Evolutionary conservation across 192 early-diverging fungal genomes (phyloP).

Genomic region (Backusella parvicylindrica): DNA sequence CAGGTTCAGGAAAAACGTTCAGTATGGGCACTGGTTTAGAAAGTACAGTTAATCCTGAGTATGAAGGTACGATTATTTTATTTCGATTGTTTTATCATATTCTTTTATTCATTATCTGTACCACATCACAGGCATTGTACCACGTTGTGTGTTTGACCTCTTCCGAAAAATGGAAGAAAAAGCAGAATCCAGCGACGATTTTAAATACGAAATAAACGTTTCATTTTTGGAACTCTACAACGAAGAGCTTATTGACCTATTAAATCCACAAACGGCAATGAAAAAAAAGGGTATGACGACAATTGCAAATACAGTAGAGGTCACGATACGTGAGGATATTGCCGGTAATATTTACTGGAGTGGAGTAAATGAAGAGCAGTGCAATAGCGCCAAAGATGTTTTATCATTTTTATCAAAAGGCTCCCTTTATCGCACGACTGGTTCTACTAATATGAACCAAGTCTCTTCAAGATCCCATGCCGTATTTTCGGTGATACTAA

Average conservation of each 20-base stretch:
- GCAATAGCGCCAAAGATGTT: constrained; percentile 61
- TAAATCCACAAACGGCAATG: constrained; percentile 38
- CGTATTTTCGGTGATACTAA: constrained; percentile 87
- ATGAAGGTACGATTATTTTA: constrained; percentile 21
- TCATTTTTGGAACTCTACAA: constrained; percentile 96
- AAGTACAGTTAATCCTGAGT: constrained; percentile 5
- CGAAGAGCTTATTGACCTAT: constrained; percentile 92
- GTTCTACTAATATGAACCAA: constrained; percentile 94
- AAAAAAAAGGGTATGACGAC: constrained; percentile 15
- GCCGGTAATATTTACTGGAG: constrained; percentile 84
- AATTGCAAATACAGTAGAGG: not conserved
- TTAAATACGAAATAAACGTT: constrained; percentile 52
- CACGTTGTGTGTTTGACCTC: constrained; percentile 59
- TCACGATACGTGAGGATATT: constrained; percentile 74
- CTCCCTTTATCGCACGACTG: constrained; percentile 62
- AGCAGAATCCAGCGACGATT: constrained; percentile 30
- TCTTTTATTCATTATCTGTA: constrained; percentile 7
- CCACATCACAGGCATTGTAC: constrained; percentile 58
- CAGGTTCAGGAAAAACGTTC: constrained; percentile 91
- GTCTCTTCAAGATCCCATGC: constrained; percentile 93
- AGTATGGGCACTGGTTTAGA: constrained; percentile 86
- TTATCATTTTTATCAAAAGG: constrained; percentile 48
- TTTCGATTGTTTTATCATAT: not conserved
- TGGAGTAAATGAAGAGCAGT: constrained; percentile 77
- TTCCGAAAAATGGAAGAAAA: constrained; percentile 41